These are phyloP conservation scores for Didymella pomorum DNA, from an alignment of 2,329 filamentous ascomycete species.

Conservation along the genomic window DNA sequence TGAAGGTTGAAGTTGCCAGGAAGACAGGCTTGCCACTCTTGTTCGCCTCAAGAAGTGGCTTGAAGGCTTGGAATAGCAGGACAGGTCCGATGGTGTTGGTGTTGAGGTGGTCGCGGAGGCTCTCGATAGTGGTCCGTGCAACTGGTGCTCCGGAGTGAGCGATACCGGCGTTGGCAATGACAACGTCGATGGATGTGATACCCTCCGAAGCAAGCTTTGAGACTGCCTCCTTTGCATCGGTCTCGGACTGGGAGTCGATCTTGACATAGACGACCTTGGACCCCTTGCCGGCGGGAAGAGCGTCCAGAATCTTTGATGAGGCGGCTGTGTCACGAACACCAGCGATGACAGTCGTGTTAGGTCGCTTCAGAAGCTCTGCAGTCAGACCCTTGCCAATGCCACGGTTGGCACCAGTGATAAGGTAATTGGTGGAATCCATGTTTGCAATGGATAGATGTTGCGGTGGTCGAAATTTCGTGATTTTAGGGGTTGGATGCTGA, in stretches of 20 bases:
- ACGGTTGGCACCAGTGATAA: neutral
- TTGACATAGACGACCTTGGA: slow-evolving; percentile 1
- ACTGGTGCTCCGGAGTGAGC: neutral
- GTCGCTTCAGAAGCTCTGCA: neutral
- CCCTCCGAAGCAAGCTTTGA: neutral
- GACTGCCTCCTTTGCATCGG: slow-evolving; percentile 4
- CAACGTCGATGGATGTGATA: neutral
- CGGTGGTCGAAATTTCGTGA: too few relatives aligned
- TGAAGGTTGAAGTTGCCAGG: neutral
- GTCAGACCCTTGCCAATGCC: slow-evolving; percentile 3
- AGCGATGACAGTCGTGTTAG: neutral
- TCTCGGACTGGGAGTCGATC: neutral
- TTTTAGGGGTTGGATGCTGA: too few relatives aligned
- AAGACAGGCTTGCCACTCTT: neutral
- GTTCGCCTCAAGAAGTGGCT: neutral
- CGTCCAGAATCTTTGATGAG: neutral
- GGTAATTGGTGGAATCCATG: too few relatives aligned
- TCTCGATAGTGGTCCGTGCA: neutral
- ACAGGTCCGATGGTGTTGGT: slow-evolving; percentile 1
- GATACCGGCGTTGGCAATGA: slow-evolving; percentile 2
- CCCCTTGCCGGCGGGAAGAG: neutral
- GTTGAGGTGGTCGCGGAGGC: slow-evolving; percentile 1
- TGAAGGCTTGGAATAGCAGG: slow-evolving; percentile 1
- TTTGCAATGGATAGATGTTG: too few relatives aligned
- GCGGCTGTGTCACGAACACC: neutral